phyloP scores from a whole-genome alignment of 345 rosid genomes.

The Citrus sinensis region DVS_A1.0 CM039162.1:20567501-20568000 shows the following conservation, averaged over 20 bases:
- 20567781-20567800: constrained; percentile 4
- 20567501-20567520: no score
- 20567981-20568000: constrained; percentile 73
- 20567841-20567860: background rate
- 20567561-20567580: no score
- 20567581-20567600: no score
- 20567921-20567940: constrained; percentile 24
- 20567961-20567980: background rate
- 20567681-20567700: constrained; percentile 25
- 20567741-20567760: background rate
- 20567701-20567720: constrained; percentile 5
- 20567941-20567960: constrained; percentile 6
- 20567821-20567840: background rate
- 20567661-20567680: constrained; percentile 12
- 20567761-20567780: background rate
- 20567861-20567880: background rate
- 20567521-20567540: no score
- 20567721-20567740: background rate
- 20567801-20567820: background rate
- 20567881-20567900: constrained; percentile 24
- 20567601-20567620: no score
- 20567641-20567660: background rate
- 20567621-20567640: no score
- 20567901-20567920: constrained; percentile 34
- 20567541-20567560: no score